Evolutionary conservation across 768 basidiomycete genomes (phyloP), one percentile per base, ranked within the genome.

Genomic region (Asterophora parasitica): DNA sequence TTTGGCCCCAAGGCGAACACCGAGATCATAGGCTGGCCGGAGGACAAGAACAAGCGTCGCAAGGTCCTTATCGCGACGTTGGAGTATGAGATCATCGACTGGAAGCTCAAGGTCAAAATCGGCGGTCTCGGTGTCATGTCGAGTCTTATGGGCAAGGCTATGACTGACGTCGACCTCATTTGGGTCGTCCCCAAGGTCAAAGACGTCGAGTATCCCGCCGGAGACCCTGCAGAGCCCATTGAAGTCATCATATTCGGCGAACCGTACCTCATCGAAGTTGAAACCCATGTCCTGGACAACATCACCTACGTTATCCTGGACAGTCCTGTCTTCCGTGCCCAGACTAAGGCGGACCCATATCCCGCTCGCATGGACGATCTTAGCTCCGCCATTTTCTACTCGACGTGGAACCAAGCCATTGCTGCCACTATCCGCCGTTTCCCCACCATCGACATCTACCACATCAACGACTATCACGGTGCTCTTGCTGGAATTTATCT

Each of bases 101-200:
- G 93, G 92, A 94, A 94, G 68, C 68, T 94, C 52, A 96, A 96
- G 68, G 93, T 96, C 74, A 95, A 95, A 75, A 95, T 95, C 54
- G 93, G 93, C 70, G 93, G 93, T 67, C 76, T 96, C 15, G 93
- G 93, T 75, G 93, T 95, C 71, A 96, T 96, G 93, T 95, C 93
- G 3, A 85, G 85, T 66, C 73, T 96, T 30, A 96, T 96, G 93
- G 93, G 93, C 54, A 96, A 95, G 66, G 92, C 93, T 4, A 96
- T 96, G 93, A 89, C 88, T 39, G 93, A 96, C 61, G 93, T 95
- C 44, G 93, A 95, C 63, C 72, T 96, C 37, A 73, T 96, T 48
- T 96, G 93, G 93, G 85, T 96, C 41, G 62, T 94, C 13, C 93
- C 93, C 37, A 96, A 96, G 62, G 93, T 96, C 57, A 92, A 92